phyloP scores from a whole-genome alignment of 1,284 basidiomycete species.

The Ceratobasidium sp. region DNA sequence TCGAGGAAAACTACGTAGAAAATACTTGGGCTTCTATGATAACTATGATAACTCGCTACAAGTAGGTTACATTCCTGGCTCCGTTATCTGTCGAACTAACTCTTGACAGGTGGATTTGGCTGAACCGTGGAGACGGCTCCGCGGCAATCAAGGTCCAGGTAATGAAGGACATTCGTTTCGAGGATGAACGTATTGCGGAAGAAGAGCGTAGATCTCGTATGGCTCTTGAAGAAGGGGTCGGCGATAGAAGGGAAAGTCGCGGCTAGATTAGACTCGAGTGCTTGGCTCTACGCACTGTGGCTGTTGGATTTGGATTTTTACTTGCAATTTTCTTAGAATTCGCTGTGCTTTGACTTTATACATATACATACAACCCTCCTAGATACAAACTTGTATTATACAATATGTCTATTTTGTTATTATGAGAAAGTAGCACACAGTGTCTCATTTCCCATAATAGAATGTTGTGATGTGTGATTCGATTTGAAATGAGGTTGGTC shows the following conservation, averaged over 20 bases:
- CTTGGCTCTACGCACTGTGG: neutral
- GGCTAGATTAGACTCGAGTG: neutral
- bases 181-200: constrained; percentile 42
- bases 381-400: neutral
- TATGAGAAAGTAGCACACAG: neutral
- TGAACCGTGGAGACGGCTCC: constrained; percentile 45
- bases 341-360: neutral
- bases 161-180: constrained; percentile 41
- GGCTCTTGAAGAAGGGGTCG: constrained; percentile 20
- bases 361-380: neutral
- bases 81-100: neutral
- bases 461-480: constrained; percentile 1
- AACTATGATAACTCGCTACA: constrained; percentile 37
- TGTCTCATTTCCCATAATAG: neutral
- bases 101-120: constrained; percentile 44
- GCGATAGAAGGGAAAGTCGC: neutral
- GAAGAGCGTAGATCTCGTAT: constrained; percentile 22
- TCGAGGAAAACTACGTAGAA: constrained; percentile 41
- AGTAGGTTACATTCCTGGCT: constrained; percentile 10
- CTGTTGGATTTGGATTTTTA: neutral
- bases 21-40: constrained; percentile 44
- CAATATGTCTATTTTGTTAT: neutral
- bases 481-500: neutral
- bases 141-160: constrained; percentile 22
- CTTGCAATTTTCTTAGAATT: neutral